Evolutionary conservation across 2,329 filamentous ascomycete genomes (phyloP), one percentile per base, ranked within the genome.

Genomic region (Arthroderma uncinatum): DNA sequence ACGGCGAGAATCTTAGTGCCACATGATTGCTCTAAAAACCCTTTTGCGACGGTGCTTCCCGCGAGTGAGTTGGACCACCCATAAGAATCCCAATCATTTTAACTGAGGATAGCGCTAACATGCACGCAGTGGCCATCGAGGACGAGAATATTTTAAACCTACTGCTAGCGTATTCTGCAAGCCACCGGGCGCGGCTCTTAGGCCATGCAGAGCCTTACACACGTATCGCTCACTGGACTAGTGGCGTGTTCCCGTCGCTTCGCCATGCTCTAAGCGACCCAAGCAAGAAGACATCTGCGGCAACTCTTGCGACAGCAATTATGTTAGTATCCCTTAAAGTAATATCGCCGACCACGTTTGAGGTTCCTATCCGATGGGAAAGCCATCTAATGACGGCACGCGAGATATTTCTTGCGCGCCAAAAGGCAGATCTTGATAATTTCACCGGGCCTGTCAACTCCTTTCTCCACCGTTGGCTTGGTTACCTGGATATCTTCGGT

Each of bases 321-420:
- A 90, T 93, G 86, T 79, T 94, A 48, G 82, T 87, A 0, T 91
- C 87, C 1, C 76, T 93, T 19, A 87, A 93, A 66, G 92, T 93
- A 57, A 84, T 93, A 53, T 89, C 86, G 0, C 89, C 89, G 0
- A 85, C 84, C 57, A 86, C 86, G 0, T 92, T 93, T 66, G 87
- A 86, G 56, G 84, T 88, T n/a, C 78, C 82, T 0, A 86, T 92
- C 55, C 80, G 86, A 0, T 94, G 89, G 89, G 87, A 90, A 66
- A 81, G 80, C 54, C 88, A 94, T 69, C 78, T 94, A 1, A 82
- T 82, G 57, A 81, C 89, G 55, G 88, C 89, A 0, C 82, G 89
- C 1, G 81, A 86, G 64, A 82, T 94, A 63, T 90, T 92, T 64
- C 76, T 83, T 12, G 79, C 82, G 2, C 82, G 86, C 5, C 79